Percentiles rank a stretch among this genome's conserved stretches.
Evolutionary conservation across 192 early-diverging fungal species (phyloP).

Genomic region (Glomus cerebriforme): DNA sequence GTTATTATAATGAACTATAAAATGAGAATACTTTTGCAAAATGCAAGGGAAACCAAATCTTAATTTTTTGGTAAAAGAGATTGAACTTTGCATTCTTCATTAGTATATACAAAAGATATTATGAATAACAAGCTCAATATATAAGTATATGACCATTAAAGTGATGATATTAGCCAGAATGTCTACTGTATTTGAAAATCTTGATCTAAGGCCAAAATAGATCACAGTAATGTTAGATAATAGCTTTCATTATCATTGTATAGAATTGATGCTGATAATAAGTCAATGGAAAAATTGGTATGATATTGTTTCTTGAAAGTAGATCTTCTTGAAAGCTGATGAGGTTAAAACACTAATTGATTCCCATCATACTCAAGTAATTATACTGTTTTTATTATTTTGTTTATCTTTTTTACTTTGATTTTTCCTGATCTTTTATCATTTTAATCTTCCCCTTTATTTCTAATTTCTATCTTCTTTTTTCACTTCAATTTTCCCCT

Average conservation of each 20-base stretch:
- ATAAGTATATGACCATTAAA: constrained; percentile 1
- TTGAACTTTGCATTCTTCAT: background rate
- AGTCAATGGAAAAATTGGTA: background rate
- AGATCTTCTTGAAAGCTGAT: background rate
- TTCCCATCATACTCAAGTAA: background rate
- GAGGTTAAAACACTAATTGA: background rate
- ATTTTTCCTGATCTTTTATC: too few relatives aligned
- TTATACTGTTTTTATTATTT: too few relatives aligned
- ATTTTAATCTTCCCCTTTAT: too few relatives aligned
- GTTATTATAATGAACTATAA: background rate
- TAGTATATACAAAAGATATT: constrained; percentile 1
- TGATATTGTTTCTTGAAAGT: background rate
- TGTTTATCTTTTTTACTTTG: too few relatives aligned
- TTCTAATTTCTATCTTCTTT: too few relatives aligned
- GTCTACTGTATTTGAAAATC: background rate
- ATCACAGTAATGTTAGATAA: background rate
- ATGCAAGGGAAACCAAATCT: background rate
- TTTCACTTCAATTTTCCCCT: too few relatives aligned
- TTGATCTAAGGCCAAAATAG: background rate
- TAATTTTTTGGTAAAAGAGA: background rate
- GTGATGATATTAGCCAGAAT: background rate
- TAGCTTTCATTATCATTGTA: background rate
- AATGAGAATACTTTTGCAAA: background rate
- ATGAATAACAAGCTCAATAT: background rate
- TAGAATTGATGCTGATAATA: background rate